Evolutionary conservation across 148 eudicot species (phyloP), one percentile per base, ranked within the genome.

Genomic region (Rhododendron vialii): DNA sequence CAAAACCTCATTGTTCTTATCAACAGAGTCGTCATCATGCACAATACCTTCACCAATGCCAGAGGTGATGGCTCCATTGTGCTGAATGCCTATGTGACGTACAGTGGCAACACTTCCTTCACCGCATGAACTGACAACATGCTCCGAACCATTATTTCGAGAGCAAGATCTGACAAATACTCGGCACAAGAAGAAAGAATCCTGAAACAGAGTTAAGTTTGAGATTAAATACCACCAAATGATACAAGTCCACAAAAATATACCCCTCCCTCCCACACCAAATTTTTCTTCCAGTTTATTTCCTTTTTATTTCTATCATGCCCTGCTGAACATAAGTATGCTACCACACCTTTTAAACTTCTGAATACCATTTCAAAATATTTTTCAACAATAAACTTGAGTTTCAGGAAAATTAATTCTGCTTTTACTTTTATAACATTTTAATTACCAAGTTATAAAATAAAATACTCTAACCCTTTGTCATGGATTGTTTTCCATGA

Each of bases 21-120:
- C 89, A 50, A 81, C 81, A 78, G 79, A 78, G 50, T 87, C 88
- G 3, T 86, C 86, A 51, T 67, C 88, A 50, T 63, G 86, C 69
- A 85, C 57, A 84, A 86, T 80, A 82, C 88, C 87, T 86, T 89
- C 91, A 83, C 80, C 88, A 84, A 82, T 83, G 26, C 67, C 83
- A 55, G 90, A 88, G 82, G 83, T 48, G 59, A 55, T 65, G 26
- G 88, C 84, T 67, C 92, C 92, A 86, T 90, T 91, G 79, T 87
- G 89, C 82, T 93, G 93, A 82, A 90, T 84, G 80, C 93, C 95
- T 76, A 93, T 83, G 84, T 91, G 92, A 55, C 92, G 95, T 45
- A 93, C 89, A 83, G 88, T 86, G 63, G 89, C 89, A 79, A 85
- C 83, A 82, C 91, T 89, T 55, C 90, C 93, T 78, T 92, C 92